Evolutionary conservation across 768 basidiomycete genomes (phyloP), one percentile per base, ranked within the genome.

Genomic region (Termitomyces sp.): DNA sequence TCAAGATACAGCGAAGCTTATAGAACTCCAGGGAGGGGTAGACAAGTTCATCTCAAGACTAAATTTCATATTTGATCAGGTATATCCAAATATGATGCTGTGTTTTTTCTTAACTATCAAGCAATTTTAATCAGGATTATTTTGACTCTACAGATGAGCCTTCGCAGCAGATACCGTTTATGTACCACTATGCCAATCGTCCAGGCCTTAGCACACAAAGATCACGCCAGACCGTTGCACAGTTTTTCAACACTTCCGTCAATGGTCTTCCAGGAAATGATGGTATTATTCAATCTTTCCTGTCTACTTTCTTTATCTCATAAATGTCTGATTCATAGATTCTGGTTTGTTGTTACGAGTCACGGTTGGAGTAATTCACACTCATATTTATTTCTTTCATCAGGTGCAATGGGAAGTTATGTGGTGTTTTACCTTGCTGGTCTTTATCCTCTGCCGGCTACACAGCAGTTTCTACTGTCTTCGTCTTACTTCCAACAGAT

Each of bases 121-220:
- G 43, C 24, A 4, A 8, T 32, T 1, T 33, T 8, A 13, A 47
- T 4, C 24, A 85, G 79, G 73, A 74, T 42, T 87, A 84, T 67
- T 86, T 86, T 60, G 85, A 86, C 57, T 72, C 76, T 0, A 84
- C 84, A 9, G 76, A 87, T 63, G 85, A 87, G 62, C 84, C 84
- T 0, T 85, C 84, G 3, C 83, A 85, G 61, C 83, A 85, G 61
- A 86, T 87, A 62, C 84, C 84, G 0, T 84, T 78, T 68, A 86
- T 86, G 84, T 86, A 85, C 63, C 84, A 87, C 69, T 87, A 87
- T 61, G 84, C 81, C 2, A 79, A 85, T 65, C 72, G 74, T 2
- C 84, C 85, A 0, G 83, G 83, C 2, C 66, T 80, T 20, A 86
- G 83, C 65, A 83, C 83, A 3, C 80, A 81, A 62, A 69, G 79